phyloP scores from a whole-genome alignment of 1,284 basidiomycete species.

The Neolentinus lepideus region DNA sequence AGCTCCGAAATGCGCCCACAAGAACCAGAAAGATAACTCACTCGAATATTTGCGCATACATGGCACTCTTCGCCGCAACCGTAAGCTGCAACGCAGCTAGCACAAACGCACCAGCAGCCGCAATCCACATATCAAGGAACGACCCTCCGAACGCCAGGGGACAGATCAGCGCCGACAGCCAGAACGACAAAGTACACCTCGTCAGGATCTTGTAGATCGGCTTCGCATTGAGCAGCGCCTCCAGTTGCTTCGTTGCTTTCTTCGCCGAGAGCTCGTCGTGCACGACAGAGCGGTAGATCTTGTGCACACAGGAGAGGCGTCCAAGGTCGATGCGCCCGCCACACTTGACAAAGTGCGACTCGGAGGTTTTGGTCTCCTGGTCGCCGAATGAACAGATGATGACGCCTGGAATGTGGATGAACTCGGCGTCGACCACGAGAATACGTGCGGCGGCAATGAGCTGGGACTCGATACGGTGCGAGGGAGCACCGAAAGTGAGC shows the following conservation, averaged over 20 bases:
- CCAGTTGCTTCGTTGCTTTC: constrained; percentile 48
- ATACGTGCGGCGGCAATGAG: constrained; percentile 71
- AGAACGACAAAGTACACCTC: constrained; percentile 63
- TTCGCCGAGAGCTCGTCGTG: constrained; percentile 81
- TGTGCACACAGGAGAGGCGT: constrained; percentile 68
- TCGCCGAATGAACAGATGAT: constrained; percentile 83
- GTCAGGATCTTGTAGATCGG: constrained; percentile 53
- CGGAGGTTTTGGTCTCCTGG: constrained; percentile 67
- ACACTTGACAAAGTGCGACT: constrained; percentile 79
- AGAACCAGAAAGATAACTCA: constrained; percentile 31
- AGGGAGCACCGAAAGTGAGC: constrained; percentile 68
- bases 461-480: constrained; percentile 65
- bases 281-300: constrained; percentile 72
- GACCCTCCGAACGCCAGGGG: constrained; percentile 82
- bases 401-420: constrained; percentile 73
- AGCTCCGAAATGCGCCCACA: constrained; percentile 8
- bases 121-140: constrained; percentile 76
- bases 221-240: constrained; percentile 41
- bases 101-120: constrained; percentile 59
- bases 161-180: constrained; percentile 68
- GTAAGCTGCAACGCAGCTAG: constrained; percentile 65
- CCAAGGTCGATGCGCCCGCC: constrained; percentile 70
- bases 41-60: constrained; percentile 89
- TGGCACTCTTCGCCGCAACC: constrained; percentile 63
- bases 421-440: constrained; percentile 78